These are phyloP conservation scores for Metschnikowia similis DNA, from an alignment of 805 yeast genomes.

Conservation along the genomic window DNA sequence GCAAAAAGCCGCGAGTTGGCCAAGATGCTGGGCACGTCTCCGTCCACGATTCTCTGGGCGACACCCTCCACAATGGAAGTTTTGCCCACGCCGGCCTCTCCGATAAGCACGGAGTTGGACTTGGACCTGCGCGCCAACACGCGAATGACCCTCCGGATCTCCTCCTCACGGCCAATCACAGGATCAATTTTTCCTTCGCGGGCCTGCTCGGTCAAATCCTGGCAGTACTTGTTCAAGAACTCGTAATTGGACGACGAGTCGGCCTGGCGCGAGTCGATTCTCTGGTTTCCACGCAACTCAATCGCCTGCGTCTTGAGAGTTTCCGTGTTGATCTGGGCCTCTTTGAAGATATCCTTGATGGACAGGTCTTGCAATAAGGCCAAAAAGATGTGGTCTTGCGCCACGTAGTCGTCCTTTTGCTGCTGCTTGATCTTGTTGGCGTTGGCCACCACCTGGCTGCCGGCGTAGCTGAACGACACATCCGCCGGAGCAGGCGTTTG, in stretches of 20 bases:
- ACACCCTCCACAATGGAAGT: conserved; percentile 98
- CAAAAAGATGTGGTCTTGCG: conserved; percentile 87
- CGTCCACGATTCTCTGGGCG: conserved; percentile 93
- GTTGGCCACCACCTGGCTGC: conserved; percentile 67
- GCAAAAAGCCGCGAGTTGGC: conserved; percentile 79
- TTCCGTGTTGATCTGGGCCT: conserved; percentile 61
- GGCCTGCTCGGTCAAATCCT: conserved; percentile 91
- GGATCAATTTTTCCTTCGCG: conserved; percentile 95
- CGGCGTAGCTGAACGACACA: conserved; percentile 67
- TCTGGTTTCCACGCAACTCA: conserved; percentile 80
- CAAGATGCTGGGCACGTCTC: conserved; percentile 88
- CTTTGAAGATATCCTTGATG: conserved; percentile 68
- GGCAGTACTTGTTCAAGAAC: conserved; percentile 83
- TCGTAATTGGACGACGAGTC: conserved; percentile 84
- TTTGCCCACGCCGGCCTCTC: conserved; percentile 99
- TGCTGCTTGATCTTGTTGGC: conserved; percentile 77
- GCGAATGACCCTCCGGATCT: conserved; percentile 90
- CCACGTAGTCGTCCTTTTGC: conserved; percentile 88
- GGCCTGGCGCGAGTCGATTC: conserved; percentile 90
- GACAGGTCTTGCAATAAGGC: conserved; percentile 80
- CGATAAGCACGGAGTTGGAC: conserved; percentile 93
- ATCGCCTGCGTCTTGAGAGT: conserved; percentile 73
- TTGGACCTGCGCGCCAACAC: conserved; percentile 96
- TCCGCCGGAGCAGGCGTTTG: conserved; percentile 89
- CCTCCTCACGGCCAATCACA: conserved; percentile 98